Evolutionary conservation across 2,329 filamentous ascomycete species (phyloP).

Genomic region (Ophiocordyceps australis): DNA sequence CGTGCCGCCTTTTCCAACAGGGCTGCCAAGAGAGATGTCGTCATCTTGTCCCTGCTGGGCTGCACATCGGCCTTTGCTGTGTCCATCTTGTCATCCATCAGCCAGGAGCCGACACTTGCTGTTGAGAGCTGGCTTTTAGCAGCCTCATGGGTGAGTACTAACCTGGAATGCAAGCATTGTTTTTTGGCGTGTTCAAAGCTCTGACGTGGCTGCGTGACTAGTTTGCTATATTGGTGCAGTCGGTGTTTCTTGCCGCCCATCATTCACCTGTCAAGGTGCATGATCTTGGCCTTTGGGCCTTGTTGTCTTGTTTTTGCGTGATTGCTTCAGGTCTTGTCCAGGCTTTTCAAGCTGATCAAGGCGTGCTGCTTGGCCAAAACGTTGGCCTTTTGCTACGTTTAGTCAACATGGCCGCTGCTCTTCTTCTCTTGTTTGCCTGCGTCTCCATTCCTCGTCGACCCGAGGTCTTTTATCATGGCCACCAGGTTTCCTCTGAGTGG

Average conservation of each 20-base stretch:
- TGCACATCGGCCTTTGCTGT: constrained; percentile 35
- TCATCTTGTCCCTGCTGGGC: constrained; percentile 34
- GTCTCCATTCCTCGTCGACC: constrained; percentile 48
- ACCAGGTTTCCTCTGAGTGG: constrained; percentile 43
- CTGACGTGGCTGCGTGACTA: too few species aligned
- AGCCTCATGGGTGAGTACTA: constrained; percentile 44
- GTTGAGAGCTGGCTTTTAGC: constrained; percentile 42
- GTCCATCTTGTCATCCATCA: constrained; percentile 30
- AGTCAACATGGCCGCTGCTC: constrained; percentile 22
- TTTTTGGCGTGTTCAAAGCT: too few species aligned
- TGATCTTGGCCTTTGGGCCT: constrained; percentile 30
- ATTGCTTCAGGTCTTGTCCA: constrained; percentile 24
- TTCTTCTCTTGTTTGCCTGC: constrained; percentile 27
- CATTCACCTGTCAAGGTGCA: constrained; percentile 33
- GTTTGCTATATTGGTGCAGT: constrained; percentile 33
- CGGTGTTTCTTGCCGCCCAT: constrained; percentile 26
- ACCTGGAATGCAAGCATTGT: too few species aligned
- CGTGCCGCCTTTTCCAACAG: constrained; percentile 42
- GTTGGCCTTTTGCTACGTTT: constrained; percentile 25
- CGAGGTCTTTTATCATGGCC: constrained; percentile 40
- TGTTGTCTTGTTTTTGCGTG: constrained; percentile 26
- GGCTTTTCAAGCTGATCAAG: constrained; percentile 16
- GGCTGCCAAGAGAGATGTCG: constrained; percentile 33
- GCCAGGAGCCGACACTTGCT: too few species aligned
- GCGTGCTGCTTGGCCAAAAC: constrained; percentile 13